Percentiles rank a stretch among this genome's conserved stretches.
Evolutionary conservation across 805 yeast species (phyloP).

Genomic region (Starmera quercuum): DNA sequence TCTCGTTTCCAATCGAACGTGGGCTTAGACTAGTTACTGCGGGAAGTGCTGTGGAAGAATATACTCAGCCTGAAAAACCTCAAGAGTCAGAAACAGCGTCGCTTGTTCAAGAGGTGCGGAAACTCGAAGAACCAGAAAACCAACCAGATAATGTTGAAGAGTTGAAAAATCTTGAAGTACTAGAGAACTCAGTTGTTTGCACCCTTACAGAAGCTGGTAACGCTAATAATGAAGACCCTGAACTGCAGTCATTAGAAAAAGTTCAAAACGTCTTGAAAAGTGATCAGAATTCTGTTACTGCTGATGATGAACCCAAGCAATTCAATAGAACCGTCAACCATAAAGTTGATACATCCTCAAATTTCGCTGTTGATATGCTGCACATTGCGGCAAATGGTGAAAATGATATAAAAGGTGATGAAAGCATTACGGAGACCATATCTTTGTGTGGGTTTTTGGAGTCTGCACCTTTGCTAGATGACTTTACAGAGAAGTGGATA

Average conservation of each 20-base stretch:
- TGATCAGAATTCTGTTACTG: background rate
- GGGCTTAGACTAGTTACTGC: background rate
- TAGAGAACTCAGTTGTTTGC: too few relatives aligned
- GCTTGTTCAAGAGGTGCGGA: background rate
- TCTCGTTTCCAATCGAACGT: too few relatives aligned
- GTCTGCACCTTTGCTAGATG: background rate
- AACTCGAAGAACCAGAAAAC: background rate
- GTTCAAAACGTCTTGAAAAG: background rate
- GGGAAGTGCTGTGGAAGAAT: background rate
- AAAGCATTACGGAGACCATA: conserved; percentile 1
- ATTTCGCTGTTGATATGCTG: background rate
- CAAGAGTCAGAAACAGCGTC: background rate
- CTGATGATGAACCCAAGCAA: too few relatives aligned
- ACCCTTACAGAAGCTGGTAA: too few relatives aligned
- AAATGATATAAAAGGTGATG: conserved; percentile 2
- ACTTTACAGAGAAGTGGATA: conserved; percentile 10
- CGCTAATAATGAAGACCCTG: background rate
- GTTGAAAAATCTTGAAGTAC: background rate
- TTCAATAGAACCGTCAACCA: background rate
- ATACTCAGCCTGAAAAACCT: background rate
- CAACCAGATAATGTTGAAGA: background rate
- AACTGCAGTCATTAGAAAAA: background rate
- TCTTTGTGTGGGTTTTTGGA: background rate
- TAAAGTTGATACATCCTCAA: background rate
- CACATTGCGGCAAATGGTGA: background rate